These are phyloP conservation scores for Wallacemonas sp. DNA, from an alignment of 208 protist genomes.

Conservation along the genomic window DNA sequence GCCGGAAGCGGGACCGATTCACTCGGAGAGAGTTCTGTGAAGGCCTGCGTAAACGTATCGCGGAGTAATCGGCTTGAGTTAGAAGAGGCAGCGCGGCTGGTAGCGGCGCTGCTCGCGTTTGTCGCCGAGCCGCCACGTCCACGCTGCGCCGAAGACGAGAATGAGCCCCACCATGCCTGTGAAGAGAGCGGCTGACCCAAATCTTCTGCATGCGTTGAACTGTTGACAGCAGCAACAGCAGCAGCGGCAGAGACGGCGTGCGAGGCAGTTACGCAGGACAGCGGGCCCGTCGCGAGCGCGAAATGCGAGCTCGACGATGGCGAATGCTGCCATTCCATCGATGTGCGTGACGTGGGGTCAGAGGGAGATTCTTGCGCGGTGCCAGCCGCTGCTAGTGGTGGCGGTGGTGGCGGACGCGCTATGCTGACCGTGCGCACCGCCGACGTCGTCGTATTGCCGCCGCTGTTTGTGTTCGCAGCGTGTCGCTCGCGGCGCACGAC, in stretches of 20 bases:
- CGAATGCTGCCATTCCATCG: too few relatives aligned
- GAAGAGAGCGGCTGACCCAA: neutral
- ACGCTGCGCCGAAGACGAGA: neutral
- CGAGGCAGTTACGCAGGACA: too few relatives aligned
- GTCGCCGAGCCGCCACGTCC: neutral
- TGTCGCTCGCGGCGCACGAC: conserved; percentile 10
- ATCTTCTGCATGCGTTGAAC: too few relatives aligned
- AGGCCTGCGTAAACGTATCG: neutral
- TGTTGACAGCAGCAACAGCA: too few relatives aligned
- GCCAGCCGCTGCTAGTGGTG: neutral
- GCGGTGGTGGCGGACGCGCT: too few relatives aligned
- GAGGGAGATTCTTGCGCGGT: neutral
- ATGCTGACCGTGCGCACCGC: neutral
- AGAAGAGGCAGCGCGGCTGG: conserved; percentile 4
- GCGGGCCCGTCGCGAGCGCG: neutral
- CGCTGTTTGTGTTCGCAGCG: neutral
- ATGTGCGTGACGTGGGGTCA: too few relatives aligned
- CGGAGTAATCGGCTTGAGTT: conserved; percentile 1
- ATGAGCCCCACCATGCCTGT: neutral
- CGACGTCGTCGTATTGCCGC: neutral
- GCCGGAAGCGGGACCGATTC: neutral
- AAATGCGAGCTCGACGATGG: too few relatives aligned
- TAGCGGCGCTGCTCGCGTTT: conserved; percentile 3
- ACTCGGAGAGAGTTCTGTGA: neutral
- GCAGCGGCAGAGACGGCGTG: neutral